Percentiles rank a stretch among this genome's conserved stretches.
Conservation (phyloP, 306 rosid species). For the Pyrus bretschneideri region DNA sequence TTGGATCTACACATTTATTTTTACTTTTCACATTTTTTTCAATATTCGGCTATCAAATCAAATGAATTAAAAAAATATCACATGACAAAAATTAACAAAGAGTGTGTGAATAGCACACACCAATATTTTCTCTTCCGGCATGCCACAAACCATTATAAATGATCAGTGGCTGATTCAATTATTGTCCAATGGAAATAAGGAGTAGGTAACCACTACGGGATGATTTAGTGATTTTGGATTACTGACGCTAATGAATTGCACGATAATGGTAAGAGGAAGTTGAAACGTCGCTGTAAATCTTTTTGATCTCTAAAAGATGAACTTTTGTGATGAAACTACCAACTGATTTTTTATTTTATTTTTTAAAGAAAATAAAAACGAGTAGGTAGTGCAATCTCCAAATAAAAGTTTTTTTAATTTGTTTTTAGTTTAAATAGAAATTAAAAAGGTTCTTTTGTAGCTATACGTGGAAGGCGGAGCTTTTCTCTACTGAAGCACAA, state of each 20-base stretch:
- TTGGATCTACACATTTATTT: no score
- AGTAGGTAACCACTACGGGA: neutral
- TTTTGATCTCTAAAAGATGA: fast-evolving
- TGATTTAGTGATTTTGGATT: no score
- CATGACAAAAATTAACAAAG: no score
- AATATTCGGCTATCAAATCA: fast-evolving
- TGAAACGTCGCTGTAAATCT: no score
- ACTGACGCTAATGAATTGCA: no score
- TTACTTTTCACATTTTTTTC: no score
- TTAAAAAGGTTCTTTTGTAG: neutral
- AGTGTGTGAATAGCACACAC: no score
- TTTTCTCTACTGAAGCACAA: neutral
- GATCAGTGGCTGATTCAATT: neutral
- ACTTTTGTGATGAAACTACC: fast-evolving
- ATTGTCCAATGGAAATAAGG: neutral
- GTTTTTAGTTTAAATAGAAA: neutral
- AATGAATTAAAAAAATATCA: no score
- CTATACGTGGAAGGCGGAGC: neutral
- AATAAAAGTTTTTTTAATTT: neutral
- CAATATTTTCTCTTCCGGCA: no score
- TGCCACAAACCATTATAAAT: no score
- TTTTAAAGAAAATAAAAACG: no score
- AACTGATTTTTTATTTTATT: no score
- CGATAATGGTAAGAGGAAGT: fast-evolving
- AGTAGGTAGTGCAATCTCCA: neutral